Percentiles rank a stretch among this genome's conserved stretches.
Conservation (phyloP, 116 monocot species). For the Iris pallida region DNA sequence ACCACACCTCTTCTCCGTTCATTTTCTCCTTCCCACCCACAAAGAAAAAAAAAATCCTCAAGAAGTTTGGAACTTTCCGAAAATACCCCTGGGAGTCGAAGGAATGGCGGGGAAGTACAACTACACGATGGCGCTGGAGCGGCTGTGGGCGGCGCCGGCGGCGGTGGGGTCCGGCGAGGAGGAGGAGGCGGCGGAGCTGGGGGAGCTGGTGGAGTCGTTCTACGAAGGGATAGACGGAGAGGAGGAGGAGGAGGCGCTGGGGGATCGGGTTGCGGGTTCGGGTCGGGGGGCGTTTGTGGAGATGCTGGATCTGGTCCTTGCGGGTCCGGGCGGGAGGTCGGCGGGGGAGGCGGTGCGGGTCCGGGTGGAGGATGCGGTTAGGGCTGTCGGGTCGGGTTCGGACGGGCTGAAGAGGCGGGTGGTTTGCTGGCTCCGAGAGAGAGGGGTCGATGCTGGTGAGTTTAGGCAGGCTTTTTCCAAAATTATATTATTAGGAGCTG, state of each 20-base stretch:
- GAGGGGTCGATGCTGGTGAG: slow-evolving; percentile 15
- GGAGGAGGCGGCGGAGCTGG: slow-evolving; percentile 1
- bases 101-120: neutral
- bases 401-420: slow-evolving; percentile 4
- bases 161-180: neutral
- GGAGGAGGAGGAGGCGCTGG: neutral
- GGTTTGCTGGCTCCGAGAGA: neutral
- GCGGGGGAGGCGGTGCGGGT: slow-evolving; percentile 6
- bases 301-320: neutral
- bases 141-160: neutral
- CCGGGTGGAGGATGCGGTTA: slow-evolving; percentile 2
- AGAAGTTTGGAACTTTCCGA: neutral
- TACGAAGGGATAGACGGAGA: neutral
- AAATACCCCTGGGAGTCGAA: neutral
- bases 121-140: slow-evolving; percentile 3
- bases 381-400: neutral
- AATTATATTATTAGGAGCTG: no score
- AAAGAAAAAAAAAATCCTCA: neutral
- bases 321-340: neutral
- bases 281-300: neutral
- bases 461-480: neutral
- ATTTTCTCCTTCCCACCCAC: no score
- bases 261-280: neutral
- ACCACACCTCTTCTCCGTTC: no score
- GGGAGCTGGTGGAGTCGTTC: slow-evolving; percentile 7